Base-by-base conservation (phyloP, 2,329 filamentous ascomycete genomes). In the Dothistroma pini region DNA sequence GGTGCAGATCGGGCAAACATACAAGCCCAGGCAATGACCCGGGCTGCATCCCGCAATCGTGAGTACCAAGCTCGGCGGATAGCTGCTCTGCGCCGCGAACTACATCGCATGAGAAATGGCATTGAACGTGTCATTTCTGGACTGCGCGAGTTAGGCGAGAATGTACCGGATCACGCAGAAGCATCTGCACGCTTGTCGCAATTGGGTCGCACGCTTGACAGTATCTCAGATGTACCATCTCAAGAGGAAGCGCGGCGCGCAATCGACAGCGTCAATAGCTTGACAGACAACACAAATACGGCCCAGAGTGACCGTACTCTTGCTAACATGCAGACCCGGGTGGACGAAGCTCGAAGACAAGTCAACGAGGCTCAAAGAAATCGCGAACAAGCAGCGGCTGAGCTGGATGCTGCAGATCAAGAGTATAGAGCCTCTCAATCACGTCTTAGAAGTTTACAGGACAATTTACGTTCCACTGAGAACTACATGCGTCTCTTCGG, bases 401-500 rank as follows among this genome's bases (percentile, higher is more conserved):
- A 75, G 47, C 64, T 76, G 9, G 74, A 75, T 54, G 58, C 61
- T 47, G 69, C 74, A 2, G 72, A 75, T 47, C 67, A 69, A 35
- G 72, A 75, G 49, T 64, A 74, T 9, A 65, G 69, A 38, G 66
- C 69, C 8, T 67, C 71, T 6, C 69, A 72, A 52, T 68, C 72
- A 22, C 66, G 69, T 10, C 54, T 74, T 8, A 70, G 70, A 51
- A 70, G 72, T 50, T 63, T 75, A 12, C 72, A 72, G 52, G 71
- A 70, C 19, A 73, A 76, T 49, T 69, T 74, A 44, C 68, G 72
- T 10, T 74, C 71, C 3, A 69, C 70, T 5, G 74, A 76, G 54
- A 76, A 76, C 53, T 75, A 75, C 59, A 69, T 72, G 54, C 72
- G 79, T 10, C 66, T 81, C 0, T 81, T 81, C 60, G 80, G 80